phyloP scores from a whole-genome alignment of 2,329 filamentous ascomycete species.

The Cordyceps militaris region DNA sequence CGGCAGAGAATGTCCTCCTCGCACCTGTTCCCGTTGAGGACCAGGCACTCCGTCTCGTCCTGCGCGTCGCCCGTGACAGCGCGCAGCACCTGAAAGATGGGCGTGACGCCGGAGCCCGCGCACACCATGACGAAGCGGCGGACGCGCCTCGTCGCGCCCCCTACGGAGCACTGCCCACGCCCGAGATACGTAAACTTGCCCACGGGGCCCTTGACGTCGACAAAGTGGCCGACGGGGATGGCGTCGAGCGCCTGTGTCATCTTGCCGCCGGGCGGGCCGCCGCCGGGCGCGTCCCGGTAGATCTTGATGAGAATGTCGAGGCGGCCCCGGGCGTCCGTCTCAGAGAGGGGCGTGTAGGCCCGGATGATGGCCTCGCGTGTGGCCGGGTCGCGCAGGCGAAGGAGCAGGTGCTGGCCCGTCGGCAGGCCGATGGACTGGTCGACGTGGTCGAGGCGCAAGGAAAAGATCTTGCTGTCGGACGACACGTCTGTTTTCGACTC shows the following conservation, averaged over 20 bases:
- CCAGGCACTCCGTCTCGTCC: slow-evolving; percentile 60
- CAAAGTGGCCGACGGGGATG: slow-evolving; percentile 61
- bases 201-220: slow-evolving; percentile 83
- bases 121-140: slow-evolving; percentile 78
- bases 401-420: slow-evolving; percentile 79
- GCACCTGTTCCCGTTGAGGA: slow-evolving; percentile 71
- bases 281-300: slow-evolving; percentile 60
- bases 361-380: slow-evolving; percentile 70
- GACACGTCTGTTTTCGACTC: slow-evolving; percentile 63
- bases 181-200: slow-evolving; percentile 79
- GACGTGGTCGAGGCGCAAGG: slow-evolving; percentile 67
- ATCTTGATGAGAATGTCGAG: slow-evolving; percentile 77
- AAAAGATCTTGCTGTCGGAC: slow-evolving; percentile 73
- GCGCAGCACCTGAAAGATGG: slow-evolving; percentile 75
- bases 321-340: slow-evolving; percentile 50
- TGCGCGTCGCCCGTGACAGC: slow-evolving; percentile 59
- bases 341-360: slow-evolving; percentile 78
- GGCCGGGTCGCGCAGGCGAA: slow-evolving; percentile 67
- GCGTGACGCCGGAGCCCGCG: slow-evolving; percentile 85
- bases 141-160: slow-evolving; percentile 48
- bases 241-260: slow-evolving; percentile 77
- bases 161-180: slow-evolving; percentile 55
- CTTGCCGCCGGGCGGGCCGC: slow-evolving; percentile 56
- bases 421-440: slow-evolving; percentile 68
- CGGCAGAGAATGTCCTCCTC: slow-evolving; percentile 79